Evolutionary conservation across 257 asterid genomes (phyloP), one percentile per base, ranked within the genome.

Genomic region (Ilex aquifolium): DNA sequence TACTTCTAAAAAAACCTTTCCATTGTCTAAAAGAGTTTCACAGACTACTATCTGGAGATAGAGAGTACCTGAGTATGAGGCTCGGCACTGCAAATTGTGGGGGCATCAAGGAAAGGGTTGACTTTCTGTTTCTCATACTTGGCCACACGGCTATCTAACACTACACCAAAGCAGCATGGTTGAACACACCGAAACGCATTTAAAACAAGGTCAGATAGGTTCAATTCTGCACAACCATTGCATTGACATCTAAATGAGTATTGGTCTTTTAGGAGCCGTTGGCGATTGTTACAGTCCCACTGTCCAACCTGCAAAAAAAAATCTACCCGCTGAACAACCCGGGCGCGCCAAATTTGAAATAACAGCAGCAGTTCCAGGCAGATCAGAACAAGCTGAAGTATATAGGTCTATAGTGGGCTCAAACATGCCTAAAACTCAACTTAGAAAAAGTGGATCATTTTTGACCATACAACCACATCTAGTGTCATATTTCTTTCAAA

Each of bases 231-330:
- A 79, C 99, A 93, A 69, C 92, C 81, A 63, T 79, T 76, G 74
- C 99, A 93, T 66, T 82, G 87, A 70, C 99, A 93, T 54, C 68
- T 74, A 72, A 93, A 93, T 7, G 87, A 78, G 83, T 93, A 93
- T 61, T 63, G 82, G 58, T 90, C 88, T 79, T 81, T 78, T 76
- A 93, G 73, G 56, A 76, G 71, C 72, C 69, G 77, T 21, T 68
- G 84, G 48, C 99, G 97, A 66, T 81, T 79, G 57, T 72, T 73
- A 74, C 80, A 78, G 74, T 77, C 71, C 83, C 74, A 79, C 75
- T 90, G 86, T 65, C 99, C 99, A 54, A 90, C 88, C 99, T 92
- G 86, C 44, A 76, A 56, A 59, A 75, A 6, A 12, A 60, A 53
- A 7, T 49, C 14, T 12, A 11, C 54, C 54, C 6, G 2, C 4